These are phyloP conservation scores for Tritrichomonas musculus DNA, from an alignment of 208 protist species.

Conservation along the genomic window DNA sequence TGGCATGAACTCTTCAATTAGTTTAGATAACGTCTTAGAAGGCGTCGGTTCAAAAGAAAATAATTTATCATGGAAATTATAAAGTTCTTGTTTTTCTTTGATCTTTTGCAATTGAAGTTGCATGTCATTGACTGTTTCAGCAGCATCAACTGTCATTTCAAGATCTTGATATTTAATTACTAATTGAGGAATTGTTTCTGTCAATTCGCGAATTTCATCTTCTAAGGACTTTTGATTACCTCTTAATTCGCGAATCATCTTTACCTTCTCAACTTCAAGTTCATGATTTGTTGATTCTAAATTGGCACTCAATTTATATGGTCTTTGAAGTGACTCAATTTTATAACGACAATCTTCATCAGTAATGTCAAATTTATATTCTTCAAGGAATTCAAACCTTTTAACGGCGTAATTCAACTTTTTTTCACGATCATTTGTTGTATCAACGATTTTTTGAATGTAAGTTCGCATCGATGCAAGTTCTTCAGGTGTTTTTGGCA, in stretches of 20 bases:
- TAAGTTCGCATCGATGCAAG: neutral
- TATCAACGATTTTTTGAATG: neutral
- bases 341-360: neutral
- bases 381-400: neutral
- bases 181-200: neutral
- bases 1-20: neutral
- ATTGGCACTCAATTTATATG: neutral
- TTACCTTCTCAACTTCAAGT: neutral
- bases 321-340: neutral
- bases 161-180: conserved; percentile 19
- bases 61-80: neutral
- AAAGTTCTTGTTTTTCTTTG: neutral
- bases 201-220: neutral
- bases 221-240: neutral
- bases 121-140: neutral
- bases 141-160: neutral
- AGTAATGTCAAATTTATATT: conserved; percentile 26
- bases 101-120: neutral
- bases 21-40: neutral
- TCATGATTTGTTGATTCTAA: neutral
- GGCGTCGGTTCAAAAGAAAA: neutral
- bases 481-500: conserved; percentile 14
- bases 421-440: neutral
- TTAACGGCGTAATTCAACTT: neutral
- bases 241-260: conserved; percentile 17